Conservation (phyloP, 192 early-diverging fungal species). For the Backusella circina region DNA sequence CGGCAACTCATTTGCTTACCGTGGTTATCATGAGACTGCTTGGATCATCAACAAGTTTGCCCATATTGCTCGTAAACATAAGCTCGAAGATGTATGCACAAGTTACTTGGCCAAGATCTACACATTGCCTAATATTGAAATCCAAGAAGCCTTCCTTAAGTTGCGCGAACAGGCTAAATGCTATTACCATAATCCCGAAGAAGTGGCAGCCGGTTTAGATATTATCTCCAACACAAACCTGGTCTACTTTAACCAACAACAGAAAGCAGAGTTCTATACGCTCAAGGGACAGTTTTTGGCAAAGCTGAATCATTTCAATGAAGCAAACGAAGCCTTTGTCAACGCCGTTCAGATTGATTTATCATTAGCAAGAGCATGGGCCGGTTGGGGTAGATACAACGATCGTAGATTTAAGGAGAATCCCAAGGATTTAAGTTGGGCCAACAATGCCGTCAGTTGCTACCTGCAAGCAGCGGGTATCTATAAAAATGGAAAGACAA, state of each 20-base stretch:
- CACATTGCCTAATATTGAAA: constrained; percentile 99
- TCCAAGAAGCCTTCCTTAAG: constrained; percentile 97
- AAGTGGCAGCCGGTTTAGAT: constrained; percentile 90
- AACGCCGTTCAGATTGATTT: constrained; percentile 88
- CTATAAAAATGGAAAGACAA: constrained; percentile 79
- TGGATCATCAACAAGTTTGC: constrained; percentile 99
- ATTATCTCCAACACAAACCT: constrained; percentile 99
- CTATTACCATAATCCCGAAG: constrained; percentile 84
- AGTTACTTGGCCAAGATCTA: constrained; percentile 93
- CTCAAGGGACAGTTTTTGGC: constrained; percentile 94
- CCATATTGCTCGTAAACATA: constrained; percentile 92
- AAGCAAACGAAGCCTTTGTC: constrained; percentile 89
- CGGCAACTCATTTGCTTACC: constrained; percentile 88
- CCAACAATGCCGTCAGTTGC: constrained; percentile 88
- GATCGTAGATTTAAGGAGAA: constrained; percentile 87
- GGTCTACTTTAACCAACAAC: constrained; percentile 85
- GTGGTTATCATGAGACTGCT: constrained; percentile 98
- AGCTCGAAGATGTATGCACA: constrained; percentile 93
- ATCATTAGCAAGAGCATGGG: constrained; percentile 92
- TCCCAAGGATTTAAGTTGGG: constrained; percentile 77
- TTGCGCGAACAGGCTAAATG: constrained; percentile 98
- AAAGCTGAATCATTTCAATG: constrained; percentile 78
- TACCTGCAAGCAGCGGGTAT: constrained; percentile 93
- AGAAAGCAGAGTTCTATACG: constrained; percentile 98
- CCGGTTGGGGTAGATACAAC: constrained; percentile 93